A percentile compares a stretch with the other conserved stretches of the same genome.
phyloP scores from a whole-genome alignment of 106 monocot species.

The Phalaenopsis aphrodite region DNA sequence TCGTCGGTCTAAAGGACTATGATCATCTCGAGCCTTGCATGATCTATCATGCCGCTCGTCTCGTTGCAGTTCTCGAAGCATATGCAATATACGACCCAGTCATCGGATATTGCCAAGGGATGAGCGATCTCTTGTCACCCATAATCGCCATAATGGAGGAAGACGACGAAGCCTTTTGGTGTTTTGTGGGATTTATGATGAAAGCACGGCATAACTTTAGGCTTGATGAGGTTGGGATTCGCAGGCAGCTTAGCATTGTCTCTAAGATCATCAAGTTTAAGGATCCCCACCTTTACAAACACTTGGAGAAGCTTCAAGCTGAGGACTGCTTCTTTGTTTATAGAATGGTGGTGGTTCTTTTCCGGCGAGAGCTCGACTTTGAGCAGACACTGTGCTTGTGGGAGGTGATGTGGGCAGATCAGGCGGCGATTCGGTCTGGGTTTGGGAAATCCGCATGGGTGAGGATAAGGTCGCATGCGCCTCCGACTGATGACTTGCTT shows the following conservation, averaged over 20 bases:
- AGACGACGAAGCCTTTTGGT: slow-evolving; percentile 83
- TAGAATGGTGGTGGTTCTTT: slow-evolving; percentile 85
- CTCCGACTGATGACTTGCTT: slow-evolving; percentile 78
- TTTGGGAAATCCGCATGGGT: slow-evolving; percentile 47
- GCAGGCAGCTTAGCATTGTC: slow-evolving; percentile 66
- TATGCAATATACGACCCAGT: slow-evolving; percentile 81
- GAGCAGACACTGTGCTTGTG: slow-evolving; percentile 81
- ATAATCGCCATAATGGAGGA: slow-evolving; percentile 70
- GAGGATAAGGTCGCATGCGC: slow-evolving; percentile 33
- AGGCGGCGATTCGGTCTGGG: slow-evolving; percentile 63
- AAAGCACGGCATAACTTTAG: slow-evolving; percentile 79
- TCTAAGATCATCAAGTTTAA: slow-evolving; percentile 75
- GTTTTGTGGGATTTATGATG: slow-evolving; percentile 85
- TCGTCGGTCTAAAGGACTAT: slow-evolving; percentile 67
- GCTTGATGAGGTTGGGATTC: slow-evolving; percentile 72
- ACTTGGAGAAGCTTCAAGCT: slow-evolving; percentile 78
- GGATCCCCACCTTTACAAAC: slow-evolving; percentile 64
- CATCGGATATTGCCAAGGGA: slow-evolving; percentile 93
- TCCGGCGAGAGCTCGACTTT: slow-evolving; percentile 74
- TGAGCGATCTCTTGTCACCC: slow-evolving; percentile 86
- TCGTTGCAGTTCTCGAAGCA: slow-evolving; percentile 76
- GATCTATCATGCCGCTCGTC: slow-evolving; percentile 70
- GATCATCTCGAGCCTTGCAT: slow-evolving; percentile 72
- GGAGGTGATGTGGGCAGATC: slow-evolving; percentile 98
- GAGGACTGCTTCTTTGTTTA: slow-evolving; percentile 89